These are phyloP conservation scores for Aspergillus conjunctus DNA, from an alignment of 495 filamentous ascomycete genomes.

Conservation along the genomic window DNA sequence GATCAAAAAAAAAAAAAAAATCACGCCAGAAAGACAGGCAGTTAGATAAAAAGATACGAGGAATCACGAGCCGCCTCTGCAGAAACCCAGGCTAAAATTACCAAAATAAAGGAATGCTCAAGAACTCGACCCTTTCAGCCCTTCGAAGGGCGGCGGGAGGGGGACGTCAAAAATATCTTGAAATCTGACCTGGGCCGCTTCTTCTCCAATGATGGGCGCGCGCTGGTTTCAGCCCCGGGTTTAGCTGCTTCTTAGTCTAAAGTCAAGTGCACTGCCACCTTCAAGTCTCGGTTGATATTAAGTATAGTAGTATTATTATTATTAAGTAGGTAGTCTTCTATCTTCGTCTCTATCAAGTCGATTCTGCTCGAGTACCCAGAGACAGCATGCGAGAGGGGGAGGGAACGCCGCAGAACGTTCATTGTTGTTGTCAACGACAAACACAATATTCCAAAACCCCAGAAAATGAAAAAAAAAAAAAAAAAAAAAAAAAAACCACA, in stretches of 20 bases:
- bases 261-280: too few relatives aligned
- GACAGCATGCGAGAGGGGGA: slow-evolving; percentile 6
- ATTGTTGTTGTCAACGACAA: background rate
- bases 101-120: too few relatives aligned
- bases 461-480: slow-evolving; percentile 13
- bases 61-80: too few relatives aligned
- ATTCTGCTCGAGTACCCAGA: background rate
- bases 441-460: slow-evolving; percentile 22
- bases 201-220: too few relatives aligned
- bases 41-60: background rate
- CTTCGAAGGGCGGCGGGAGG: too few relatives aligned
- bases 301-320: slow-evolving; percentile 2
- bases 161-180: too few relatives aligned
- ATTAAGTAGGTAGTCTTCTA: background rate
- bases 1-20: background rate
- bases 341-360: background rate
- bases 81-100: too few relatives aligned
- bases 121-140: too few relatives aligned
- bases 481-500: slow-evolving; percentile 6
- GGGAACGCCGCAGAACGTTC: background rate
- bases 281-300: too few relatives aligned
- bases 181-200: too few relatives aligned
- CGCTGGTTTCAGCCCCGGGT: too few relatives aligned
- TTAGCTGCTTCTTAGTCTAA: too few relatives aligned
- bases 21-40: background rate